Conservation (phyloP, 192 early-diverging fungal species). For the Coemansia erecta region DNA sequence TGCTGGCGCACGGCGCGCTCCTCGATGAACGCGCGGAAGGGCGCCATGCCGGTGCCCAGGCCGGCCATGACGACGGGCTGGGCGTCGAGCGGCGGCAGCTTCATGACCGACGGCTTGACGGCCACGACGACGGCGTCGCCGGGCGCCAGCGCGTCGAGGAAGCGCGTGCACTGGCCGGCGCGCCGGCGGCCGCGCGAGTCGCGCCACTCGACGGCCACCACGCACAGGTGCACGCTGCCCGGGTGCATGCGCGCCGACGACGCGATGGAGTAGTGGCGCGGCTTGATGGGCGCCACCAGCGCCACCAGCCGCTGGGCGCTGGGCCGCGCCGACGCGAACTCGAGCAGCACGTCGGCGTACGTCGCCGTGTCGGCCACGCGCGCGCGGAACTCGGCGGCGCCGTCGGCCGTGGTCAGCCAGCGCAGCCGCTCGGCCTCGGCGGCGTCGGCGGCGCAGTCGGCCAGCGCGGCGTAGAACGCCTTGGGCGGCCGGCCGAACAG, state of each 20-base stretch:
- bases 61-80: slow-evolving; percentile 96
- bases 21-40: slow-evolving; percentile 96
- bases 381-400: slow-evolving; percentile 73
- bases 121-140: slow-evolving; percentile 77
- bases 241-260: slow-evolving; percentile 86
- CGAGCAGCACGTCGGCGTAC: slow-evolving; percentile 82
- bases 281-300: slow-evolving; percentile 85
- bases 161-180: slow-evolving; percentile 89
- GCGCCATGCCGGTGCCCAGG: slow-evolving; percentile 97
- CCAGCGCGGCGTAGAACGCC: slow-evolving; percentile 86
- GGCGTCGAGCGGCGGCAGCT: slow-evolving; percentile 73
- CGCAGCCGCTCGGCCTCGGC: slow-evolving; percentile 65
- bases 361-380: slow-evolving; percentile 81
- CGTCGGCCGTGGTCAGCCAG: slow-evolving; percentile 67
- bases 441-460: slow-evolving; percentile 65
- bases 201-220: slow-evolving; percentile 91
- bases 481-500: slow-evolving; percentile 94
- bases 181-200: slow-evolving; percentile 65
- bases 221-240: slow-evolving; percentile 83
- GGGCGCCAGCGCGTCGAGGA: slow-evolving; percentile 67
- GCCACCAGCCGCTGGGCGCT: slow-evolving; percentile 67
- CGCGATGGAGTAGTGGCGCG: slow-evolving; percentile 98
- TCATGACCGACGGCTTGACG: slow-evolving; percentile 97
- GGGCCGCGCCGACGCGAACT: slow-evolving; percentile 81
- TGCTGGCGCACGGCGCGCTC: slow-evolving; percentile 81